Evolutionary conservation across 2,329 filamentous ascomycete species (phyloP).

Genomic region (Corniculantispora saksenae): DNA sequence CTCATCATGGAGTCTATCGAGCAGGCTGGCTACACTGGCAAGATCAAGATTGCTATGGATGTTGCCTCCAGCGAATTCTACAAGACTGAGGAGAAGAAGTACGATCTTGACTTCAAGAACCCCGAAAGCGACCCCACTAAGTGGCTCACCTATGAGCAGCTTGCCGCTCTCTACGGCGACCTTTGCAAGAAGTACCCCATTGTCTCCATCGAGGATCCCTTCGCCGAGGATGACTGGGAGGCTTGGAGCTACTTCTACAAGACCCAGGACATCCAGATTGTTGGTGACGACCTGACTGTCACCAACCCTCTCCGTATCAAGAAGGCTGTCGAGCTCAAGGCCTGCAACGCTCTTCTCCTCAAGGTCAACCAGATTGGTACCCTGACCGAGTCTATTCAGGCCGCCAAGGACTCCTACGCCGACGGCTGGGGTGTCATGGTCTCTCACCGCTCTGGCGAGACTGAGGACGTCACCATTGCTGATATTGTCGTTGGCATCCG

Average conservation of each 20-base stretch:
- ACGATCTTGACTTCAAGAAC: constrained; percentile 99
- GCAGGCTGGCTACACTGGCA: constrained; percentile 89
- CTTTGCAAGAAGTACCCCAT: constrained; percentile 96
- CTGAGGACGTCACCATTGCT: constrained; percentile 98
- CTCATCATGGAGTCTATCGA: constrained; percentile 95
- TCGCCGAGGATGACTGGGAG: constrained; percentile 99
- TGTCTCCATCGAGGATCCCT: constrained; percentile 97
- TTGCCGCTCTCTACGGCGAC: constrained; percentile 86
- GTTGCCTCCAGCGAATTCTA: constrained; percentile 99
- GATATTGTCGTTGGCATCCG: constrained; percentile 97
- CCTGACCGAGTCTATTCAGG: constrained; percentile 97
- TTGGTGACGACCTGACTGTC: constrained; percentile 97
- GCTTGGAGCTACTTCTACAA: constrained; percentile 99
- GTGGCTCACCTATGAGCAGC: constrained; percentile 98
- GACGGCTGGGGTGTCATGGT: constrained; percentile 99
- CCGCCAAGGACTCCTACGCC: constrained; percentile 96
- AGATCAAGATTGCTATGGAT: constrained; percentile 98
- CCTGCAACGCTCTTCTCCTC: constrained; percentile 94
- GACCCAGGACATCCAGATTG: constrained; percentile 97
- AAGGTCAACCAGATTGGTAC: constrained; percentile 99
- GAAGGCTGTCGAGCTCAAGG: constrained; percentile 99
- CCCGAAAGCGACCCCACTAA: constrained; percentile 92
- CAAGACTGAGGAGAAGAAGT: constrained; percentile 97
- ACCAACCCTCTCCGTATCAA: constrained; percentile 99
- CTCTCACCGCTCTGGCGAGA: constrained; percentile 98